A percentile compares a stretch with the other conserved stretches of the same genome.
Evolutionary conservation across 352 stramenopile genomes (phyloP).

Genomic region (Globisporangium iwayamae): DNA sequence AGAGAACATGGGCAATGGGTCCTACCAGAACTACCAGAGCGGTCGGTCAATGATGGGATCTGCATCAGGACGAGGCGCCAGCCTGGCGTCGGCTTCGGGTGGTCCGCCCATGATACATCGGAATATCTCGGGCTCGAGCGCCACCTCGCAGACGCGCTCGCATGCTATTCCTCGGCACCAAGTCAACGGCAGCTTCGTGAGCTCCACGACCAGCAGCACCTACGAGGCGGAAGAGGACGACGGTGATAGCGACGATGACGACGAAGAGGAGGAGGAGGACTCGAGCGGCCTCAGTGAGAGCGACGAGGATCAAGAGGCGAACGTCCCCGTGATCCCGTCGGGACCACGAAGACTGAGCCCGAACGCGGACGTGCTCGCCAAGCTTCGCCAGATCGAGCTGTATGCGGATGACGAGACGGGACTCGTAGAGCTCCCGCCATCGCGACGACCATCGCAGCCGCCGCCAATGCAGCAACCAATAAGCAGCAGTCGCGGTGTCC

Average conservation of each 20-base stretch:
- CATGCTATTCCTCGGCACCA: neutral
- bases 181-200: slow-evolving; percentile 6
- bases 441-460: slow-evolving; percentile 11
- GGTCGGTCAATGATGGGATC: neutral
- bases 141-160: slow-evolving; percentile 8
- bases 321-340: neutral
- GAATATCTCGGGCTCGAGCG: slow-evolving; percentile 9
- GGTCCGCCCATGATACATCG: neutral
- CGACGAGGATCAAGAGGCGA: slow-evolving; percentile 5
- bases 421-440: slow-evolving; percentile 34
- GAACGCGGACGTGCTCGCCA: slow-evolving; percentile 13
- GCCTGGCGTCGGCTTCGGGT: neutral
- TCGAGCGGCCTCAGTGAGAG: slow-evolving; percentile 15
- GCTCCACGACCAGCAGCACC: slow-evolving; percentile 5
- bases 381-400: slow-evolving; percentile 15
- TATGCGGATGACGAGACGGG: slow-evolving; percentile 34
- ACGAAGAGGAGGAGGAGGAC: slow-evolving; percentile 22
- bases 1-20: neutral
- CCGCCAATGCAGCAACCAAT: slow-evolving; percentile 15
- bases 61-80: neutral
- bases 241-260: slow-evolving; percentile 17
- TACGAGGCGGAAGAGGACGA: slow-evolving; percentile 6
- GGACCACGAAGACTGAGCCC: neutral
- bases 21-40: slow-evolving; percentile 7
- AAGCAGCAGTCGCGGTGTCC: slow-evolving; percentile 30